These are phyloP conservation scores for Gracilariopsis chorda DNA, from an alignment of 23 red algal species.

Conservation along the genomic window DNA sequence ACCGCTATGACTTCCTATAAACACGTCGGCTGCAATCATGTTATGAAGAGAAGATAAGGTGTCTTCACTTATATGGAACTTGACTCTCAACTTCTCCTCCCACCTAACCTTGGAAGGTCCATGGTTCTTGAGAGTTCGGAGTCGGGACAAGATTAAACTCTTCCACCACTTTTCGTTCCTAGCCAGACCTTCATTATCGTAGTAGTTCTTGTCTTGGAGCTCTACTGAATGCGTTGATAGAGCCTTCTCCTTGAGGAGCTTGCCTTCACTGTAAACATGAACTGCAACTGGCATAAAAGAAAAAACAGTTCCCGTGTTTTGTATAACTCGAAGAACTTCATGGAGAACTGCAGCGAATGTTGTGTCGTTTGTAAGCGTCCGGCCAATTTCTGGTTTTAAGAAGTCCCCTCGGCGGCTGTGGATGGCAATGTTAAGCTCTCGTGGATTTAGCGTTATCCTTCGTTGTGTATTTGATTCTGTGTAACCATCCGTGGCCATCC, in stretches of 20 bases:
- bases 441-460: not conserved
- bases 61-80: constrained; percentile 51
- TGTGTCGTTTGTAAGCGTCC: constrained; percentile 20
- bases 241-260: not conserved
- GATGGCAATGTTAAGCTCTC: constrained; percentile 55
- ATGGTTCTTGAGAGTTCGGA: not conserved
- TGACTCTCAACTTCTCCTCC: not conserved
- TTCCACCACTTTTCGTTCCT: constrained; percentile 35
- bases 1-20: constrained; percentile 54
- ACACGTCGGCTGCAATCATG: constrained; percentile 58
- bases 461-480: not conserved
- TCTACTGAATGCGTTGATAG: constrained; percentile 27
- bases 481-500: not conserved
- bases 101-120: not conserved
- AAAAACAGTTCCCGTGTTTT: constrained; percentile 24
- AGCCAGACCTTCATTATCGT: not conserved
- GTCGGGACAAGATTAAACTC: not conserved
- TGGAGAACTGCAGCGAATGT: constrained; percentile 19
- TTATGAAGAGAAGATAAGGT: constrained; percentile 40
- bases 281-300: constrained; percentile 32
- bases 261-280: constrained; percentile 58
- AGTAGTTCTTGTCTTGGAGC: constrained; percentile 42
- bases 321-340: constrained; percentile 15
- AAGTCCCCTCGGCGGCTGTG: constrained; percentile 62
- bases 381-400: not conserved